Evolutionary conservation across 1,284 basidiomycete species (phyloP), one percentile per base, ranked within the genome.

Genomic region (Trichosporon ovoides): DNA sequence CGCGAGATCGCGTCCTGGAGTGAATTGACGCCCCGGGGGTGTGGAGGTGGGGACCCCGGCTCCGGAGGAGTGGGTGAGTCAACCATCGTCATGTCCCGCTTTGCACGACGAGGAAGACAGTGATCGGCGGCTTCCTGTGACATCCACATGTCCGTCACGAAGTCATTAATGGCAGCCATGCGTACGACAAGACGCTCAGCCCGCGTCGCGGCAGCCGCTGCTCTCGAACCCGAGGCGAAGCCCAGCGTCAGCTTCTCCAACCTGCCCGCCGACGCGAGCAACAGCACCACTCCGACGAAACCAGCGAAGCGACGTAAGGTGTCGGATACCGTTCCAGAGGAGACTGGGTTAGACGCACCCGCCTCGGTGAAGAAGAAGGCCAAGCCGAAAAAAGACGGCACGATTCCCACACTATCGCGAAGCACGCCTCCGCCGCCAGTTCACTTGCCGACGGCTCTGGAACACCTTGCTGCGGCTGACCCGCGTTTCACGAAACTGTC

Each of bases 401-500:
- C 40, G 37, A 24, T 38, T 49, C 19, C 43, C 9, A 3, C 53
- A 4, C 38, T 35, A 0, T 24, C 48, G 12, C 49, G 37, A 31
- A 33, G 22, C 38, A 34, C 64, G 61, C 52, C 65, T 61, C 31
- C 68, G 60, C 11, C 60, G 61, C 12, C 64, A 3, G 93, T 95
- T 77, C 82, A 83, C 18, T 85, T 91, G 63, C 82, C 85, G 38
- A 82, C 85, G 4, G 91, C 89, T 0, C 87, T 85, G 68, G 62
- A 78, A 13, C 89, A 94, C 70, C 82, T 94, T 20, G 82, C 85
- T 54, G 63, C 72, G 2, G 82, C 81, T 3, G 91, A 94, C 67
- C 68, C 78, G 7, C 84, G 91, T 1, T 95, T 93, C 73, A 78
- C 80, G 57, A 80, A 82, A 31, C 66, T 93, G 3, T 91, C 93